Percentiles rank a stretch among this genome's conserved stretches.
These are phyloP conservation scores for Scytalidium lignicola DNA, from an alignment of 2,329 filamentous ascomycete species.

Conservation along the genomic window DNA sequence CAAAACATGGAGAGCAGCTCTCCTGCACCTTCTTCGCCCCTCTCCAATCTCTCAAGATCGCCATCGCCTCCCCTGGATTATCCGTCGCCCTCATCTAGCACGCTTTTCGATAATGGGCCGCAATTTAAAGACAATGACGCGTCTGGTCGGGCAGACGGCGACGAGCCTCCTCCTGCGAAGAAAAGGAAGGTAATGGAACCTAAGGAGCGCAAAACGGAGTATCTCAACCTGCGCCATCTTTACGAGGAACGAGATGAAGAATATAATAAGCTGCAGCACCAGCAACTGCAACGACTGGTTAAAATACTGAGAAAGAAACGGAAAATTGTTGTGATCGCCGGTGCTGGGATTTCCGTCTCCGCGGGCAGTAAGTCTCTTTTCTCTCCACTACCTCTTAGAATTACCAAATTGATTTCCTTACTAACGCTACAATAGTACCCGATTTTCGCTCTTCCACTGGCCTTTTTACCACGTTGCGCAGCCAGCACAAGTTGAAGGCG, in stretches of 20 bases:
- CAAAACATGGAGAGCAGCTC: conserved; percentile 1
- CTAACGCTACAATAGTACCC: conserved; percentile 55
- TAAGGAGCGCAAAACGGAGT: conserved; percentile 72
- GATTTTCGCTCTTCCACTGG: conserved; percentile 92
- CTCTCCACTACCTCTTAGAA: conserved; percentile 7
- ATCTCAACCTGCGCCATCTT: conserved; percentile 62
- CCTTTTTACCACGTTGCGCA: conserved; percentile 79
- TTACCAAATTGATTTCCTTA: conserved; percentile 2
- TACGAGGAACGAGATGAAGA: conserved; percentile 41
- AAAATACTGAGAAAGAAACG: conserved; percentile 78
- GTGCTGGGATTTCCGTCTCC: conserved; percentile 93
- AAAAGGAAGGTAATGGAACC: conserved; percentile 62
- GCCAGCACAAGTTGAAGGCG: conserved; percentile 83
- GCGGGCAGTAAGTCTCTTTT: conserved; percentile 68
- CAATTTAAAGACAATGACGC: conserved; percentile 16
- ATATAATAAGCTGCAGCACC: conserved; percentile 48
- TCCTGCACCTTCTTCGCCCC: conserved; percentile 25
- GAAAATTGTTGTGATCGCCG: conserved; percentile 95
- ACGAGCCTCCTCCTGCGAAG: conserved; percentile 68
- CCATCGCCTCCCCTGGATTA: conserved; percentile 25
- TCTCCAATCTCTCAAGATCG: conserved; percentile 31
- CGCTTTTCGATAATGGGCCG: conserved; percentile 18
- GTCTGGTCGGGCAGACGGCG: conserved; percentile 26
- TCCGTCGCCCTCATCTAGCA: conserved; percentile 24
- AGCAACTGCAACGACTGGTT: conserved; percentile 64